Evolutionary conservation across 78 protist species (phyloP), one percentile per base, ranked within the genome.

Genomic region (Planoprotostelium fungivorum): DNA sequence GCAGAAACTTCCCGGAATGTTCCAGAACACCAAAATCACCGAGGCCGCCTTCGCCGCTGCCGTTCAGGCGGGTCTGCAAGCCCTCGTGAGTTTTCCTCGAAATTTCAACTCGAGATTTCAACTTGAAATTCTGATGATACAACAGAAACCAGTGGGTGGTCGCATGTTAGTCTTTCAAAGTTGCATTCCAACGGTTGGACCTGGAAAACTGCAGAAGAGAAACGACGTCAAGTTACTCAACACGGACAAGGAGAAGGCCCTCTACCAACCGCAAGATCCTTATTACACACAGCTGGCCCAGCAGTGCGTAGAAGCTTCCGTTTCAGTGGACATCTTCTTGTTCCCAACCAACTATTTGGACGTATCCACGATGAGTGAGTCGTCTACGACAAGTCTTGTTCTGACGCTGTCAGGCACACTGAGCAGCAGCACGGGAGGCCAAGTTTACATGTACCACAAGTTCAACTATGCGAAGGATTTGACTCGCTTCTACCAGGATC

Each of bases 401-500:
- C 5, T 51, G 73, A 51, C 73, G 73, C 16, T 5, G 5, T 25
- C 73, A 51, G 90, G 87, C 16, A 34, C 51, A 10, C 84, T 96
- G 28, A 83, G 91, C 31, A 88, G 87, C 84, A 86, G 86, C 37
- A 95, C 98, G 0, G 92, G 95, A 51, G 98, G 98, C 38, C 84
- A 89, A 29, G n/a, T 95, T 84, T 88, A 51, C 83, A 88, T 83
- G 36, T 96, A 90, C 92, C 96, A 95, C 28, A 1, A 51, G 28
- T 95, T 89, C 37, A 31, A 84, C 63, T 92, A 88, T 73, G 23
- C 35, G 37, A 85, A 91, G 34, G 95, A 93, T 36, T 90, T 91
- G 1, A 85, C 86, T 38, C 37, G 73, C 31, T 91, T 96, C 37
- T 84, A 87, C 35, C 84, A 84, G 28, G 95, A 96, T n/a, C 87